Evolutionary conservation across 2,329 filamentous ascomycete genomes (phyloP).

Genomic region (Pyrenochaeta sp.): DNA sequence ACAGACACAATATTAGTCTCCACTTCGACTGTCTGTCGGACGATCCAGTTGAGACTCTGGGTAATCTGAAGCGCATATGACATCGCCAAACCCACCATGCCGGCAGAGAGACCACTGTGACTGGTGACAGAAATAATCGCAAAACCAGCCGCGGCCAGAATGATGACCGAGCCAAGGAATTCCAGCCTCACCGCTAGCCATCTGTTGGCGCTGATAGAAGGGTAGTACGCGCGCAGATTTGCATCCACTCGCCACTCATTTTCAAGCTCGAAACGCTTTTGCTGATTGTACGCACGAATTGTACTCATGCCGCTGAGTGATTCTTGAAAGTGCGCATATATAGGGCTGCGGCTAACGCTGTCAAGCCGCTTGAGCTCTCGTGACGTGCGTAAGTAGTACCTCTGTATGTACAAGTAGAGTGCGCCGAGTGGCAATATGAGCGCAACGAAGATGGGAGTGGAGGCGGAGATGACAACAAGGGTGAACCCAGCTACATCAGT

Average conservation of each 20-base stretch:
- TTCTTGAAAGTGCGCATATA: conserved; percentile 98
- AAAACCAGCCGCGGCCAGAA: conserved; percentile 84
- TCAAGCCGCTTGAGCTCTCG: conserved; percentile 96
- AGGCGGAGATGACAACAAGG: conserved; percentile 80
- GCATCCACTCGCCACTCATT: conserved; percentile 98
- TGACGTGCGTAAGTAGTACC: conserved; percentile 95
- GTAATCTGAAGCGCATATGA: conserved; percentile 98
- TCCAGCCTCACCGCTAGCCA: conserved; percentile 96
- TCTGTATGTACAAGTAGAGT: conserved; percentile 91
- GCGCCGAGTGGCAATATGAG: conserved; percentile 82
- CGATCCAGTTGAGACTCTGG: conserved; percentile 97
- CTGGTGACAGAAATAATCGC: conserved; percentile 80
- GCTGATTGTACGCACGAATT: conserved; percentile 92
- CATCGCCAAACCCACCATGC: conserved; percentile 91
- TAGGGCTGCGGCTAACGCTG: conserved; percentile 92
- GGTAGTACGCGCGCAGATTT: conserved; percentile 93
- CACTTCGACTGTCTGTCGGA: conserved; percentile 98
- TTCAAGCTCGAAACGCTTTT: conserved; percentile 85
- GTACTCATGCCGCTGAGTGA: conserved; percentile 93
- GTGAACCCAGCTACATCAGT: conserved; percentile 71
- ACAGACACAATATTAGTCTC: conserved; percentile 99
- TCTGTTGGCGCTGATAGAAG: conserved; percentile 86
- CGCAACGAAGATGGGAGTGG: conserved; percentile 81
- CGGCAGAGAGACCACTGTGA: conserved; percentile 70
- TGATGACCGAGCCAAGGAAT: conserved; percentile 94